A percentile compares a stretch with the other conserved stretches of the same genome.
Evolutionary conservation across 2,329 filamentous ascomycete genomes (phyloP).

Genomic region (Thelonectria rubi): DNA sequence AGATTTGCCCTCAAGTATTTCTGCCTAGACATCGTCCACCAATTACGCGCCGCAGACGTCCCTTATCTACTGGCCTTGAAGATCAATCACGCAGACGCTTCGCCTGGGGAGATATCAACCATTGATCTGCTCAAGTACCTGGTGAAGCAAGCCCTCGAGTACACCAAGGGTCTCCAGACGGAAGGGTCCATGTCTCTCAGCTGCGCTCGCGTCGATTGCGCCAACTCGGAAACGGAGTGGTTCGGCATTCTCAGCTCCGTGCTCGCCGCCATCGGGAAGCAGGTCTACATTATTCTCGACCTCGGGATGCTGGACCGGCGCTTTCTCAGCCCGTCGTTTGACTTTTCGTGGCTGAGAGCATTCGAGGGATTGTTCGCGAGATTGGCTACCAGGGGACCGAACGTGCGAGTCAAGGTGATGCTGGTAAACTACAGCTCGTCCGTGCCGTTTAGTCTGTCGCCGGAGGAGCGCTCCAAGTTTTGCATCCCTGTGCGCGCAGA

Average conservation of each 20-base stretch:
- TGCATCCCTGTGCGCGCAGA: not conserved
- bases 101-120: not conserved
- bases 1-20: not conserved
- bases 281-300: not conserved
- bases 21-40: not conserved
- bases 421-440: not conserved
- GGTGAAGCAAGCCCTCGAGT: not conserved
- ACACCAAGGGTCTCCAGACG: not conserved
- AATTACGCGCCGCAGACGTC: not conserved
- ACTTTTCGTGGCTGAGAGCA: not conserved
- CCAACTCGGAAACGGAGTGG: not conserved
- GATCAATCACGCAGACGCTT: not conserved
- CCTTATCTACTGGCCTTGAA: constrained; percentile 7
- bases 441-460: not conserved
- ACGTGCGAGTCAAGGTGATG: not conserved
- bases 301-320: not conserved
- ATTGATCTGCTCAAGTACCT: constrained; percentile 7
- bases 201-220: not conserved
- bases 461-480: not conserved
- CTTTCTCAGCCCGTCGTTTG: not conserved
- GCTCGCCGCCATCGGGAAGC: not conserved
- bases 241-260: not conserved
- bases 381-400: not conserved
- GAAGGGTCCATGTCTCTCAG: constrained; percentile 6
- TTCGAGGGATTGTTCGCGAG: not conserved